A percentile compares a stretch with the other conserved stretches of the same genome.
Conservation (phyloP, 345 rosid genomes). For the Boechera stricta region DNA sequence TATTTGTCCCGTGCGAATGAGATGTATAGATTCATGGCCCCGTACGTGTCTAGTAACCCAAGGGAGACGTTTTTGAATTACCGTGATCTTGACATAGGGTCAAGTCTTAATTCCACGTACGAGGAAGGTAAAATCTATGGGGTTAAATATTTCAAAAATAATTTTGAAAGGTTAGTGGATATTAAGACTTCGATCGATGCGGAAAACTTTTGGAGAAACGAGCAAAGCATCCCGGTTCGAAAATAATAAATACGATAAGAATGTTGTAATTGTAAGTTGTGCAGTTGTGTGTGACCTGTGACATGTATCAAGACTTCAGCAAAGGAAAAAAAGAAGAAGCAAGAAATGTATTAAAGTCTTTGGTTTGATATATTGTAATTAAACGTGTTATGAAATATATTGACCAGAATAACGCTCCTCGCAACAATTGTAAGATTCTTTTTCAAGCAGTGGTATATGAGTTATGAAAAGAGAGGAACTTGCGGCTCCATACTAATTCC, state of each 20-base stretch:
- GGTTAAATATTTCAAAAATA: slow-evolving; percentile 51
- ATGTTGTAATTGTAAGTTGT: background rate
- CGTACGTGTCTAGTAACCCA: slow-evolving; percentile 64
- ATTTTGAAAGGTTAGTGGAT: slow-evolving; percentile 56
- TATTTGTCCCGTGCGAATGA: slow-evolving; percentile 37
- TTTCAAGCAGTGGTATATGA: too few relatives aligned
- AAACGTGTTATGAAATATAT: background rate
- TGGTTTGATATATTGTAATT: slow-evolving; percentile 7
- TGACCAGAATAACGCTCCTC: too few relatives aligned
- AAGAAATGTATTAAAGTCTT: background rate
- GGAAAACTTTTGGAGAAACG: slow-evolving; percentile 55
- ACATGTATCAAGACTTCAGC: background rate
- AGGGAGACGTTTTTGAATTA: slow-evolving; percentile 55
- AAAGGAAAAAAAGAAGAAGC: background rate
- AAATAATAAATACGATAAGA: background rate
- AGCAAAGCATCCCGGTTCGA: slow-evolving; percentile 62
- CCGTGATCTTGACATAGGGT: slow-evolving; percentile 58
- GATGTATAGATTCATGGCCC: slow-evolving; percentile 50
- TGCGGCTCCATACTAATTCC: too few relatives aligned
- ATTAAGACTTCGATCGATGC: slow-evolving; percentile 53
- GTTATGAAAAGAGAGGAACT: too few relatives aligned
- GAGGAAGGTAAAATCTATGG: slow-evolving; percentile 58
- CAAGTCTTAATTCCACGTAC: slow-evolving; percentile 42
- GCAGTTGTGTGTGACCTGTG: background rate
- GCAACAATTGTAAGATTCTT: too few relatives aligned